These are phyloP conservation scores for Talaromyces sp. DNA, from an alignment of 2,329 filamentous ascomycete genomes.

Conservation along the genomic window DNA sequence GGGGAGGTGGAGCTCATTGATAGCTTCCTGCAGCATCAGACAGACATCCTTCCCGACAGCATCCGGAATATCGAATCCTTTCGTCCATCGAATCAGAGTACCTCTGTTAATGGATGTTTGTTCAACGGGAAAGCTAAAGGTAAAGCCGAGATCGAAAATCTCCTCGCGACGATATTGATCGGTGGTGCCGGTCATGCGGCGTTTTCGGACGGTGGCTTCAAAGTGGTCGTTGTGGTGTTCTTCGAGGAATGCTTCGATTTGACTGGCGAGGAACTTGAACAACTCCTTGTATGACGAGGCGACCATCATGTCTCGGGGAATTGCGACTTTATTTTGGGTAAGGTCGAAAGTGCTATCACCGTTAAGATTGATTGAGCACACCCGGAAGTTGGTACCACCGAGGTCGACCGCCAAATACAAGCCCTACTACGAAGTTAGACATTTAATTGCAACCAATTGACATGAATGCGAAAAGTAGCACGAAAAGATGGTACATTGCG, in stretches of 20 bases:
- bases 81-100: conserved; percentile 92
- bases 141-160: conserved; percentile 94
- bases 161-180: conserved; percentile 65
- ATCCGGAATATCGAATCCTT: conserved; percentile 96
- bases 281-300: conserved; percentile 81
- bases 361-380: conserved; percentile 90
- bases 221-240: conserved; percentile 88
- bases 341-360: conserved; percentile 94
- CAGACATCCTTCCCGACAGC: conserved; percentile 94
- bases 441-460: neutral
- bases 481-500: neutral
- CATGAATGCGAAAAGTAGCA: conserved; percentile 16
- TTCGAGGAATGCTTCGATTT: conserved; percentile 84
- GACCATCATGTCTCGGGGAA: conserved; percentile 85
- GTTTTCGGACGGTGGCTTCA: conserved; percentile 62
- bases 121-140: conserved; percentile 94
- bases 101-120: conserved; percentile 95
- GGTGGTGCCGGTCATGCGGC: conserved; percentile 57
- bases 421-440: conserved; percentile 54
- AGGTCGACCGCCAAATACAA: conserved; percentile 94
- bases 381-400: conserved; percentile 97
- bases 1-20: conserved; percentile 79
- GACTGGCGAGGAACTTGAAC: conserved; percentile 86
- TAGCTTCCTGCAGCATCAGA: conserved; percentile 79
- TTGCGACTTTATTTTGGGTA: conserved; percentile 86